phyloP scores from a whole-genome alignment of 1,139 yeast genomes.

The Kodamaea alishanica region DNA sequence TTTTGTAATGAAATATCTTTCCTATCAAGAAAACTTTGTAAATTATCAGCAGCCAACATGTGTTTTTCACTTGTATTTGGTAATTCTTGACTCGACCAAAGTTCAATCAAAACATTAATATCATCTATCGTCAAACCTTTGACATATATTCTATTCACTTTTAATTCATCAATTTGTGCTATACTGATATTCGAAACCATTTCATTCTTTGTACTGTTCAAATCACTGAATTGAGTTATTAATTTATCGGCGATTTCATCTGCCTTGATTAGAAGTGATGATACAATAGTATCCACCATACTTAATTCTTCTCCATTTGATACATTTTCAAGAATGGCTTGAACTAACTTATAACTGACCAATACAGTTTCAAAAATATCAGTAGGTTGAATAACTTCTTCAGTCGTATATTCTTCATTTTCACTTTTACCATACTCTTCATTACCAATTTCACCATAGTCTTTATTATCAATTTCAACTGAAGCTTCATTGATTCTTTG shows the following conservation, averaged over 20 bases:
- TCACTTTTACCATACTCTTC: conserved; percentile 6
- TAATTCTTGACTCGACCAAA: conserved; percentile 24
- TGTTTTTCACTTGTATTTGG: conserved; percentile 33
- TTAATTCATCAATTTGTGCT: conserved; percentile 24
- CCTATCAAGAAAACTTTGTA: conserved; percentile 43
- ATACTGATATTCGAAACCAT: conserved; percentile 25
- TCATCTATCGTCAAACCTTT: conserved; percentile 19
- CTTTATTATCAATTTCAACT: neutral
- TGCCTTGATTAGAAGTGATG: conserved; percentile 18
- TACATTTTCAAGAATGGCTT: conserved; percentile 29
- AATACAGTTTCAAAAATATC: conserved; percentile 38
- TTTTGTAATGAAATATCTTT: conserved; percentile 17
- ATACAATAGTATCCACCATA: conserved; percentile 9
- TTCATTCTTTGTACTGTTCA: conserved; percentile 18
- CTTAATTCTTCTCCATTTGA: neutral
- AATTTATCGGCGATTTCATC: conserved; percentile 24
- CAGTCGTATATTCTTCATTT: conserved; percentile 23
- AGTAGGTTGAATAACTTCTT: conserved; percentile 33
- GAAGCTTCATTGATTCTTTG: conserved; percentile 4
- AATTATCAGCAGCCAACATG: conserved; percentile 41
- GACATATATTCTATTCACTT: conserved; percentile 24
- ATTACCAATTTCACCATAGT: neutral
- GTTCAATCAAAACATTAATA: conserved; percentile 16
- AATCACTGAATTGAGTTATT: conserved; percentile 21
- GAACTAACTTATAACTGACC: conserved; percentile 28